phyloP scores from a whole-genome alignment of 768 basidiomycete species.

The Boletus rufocinnamomeus region DNA sequence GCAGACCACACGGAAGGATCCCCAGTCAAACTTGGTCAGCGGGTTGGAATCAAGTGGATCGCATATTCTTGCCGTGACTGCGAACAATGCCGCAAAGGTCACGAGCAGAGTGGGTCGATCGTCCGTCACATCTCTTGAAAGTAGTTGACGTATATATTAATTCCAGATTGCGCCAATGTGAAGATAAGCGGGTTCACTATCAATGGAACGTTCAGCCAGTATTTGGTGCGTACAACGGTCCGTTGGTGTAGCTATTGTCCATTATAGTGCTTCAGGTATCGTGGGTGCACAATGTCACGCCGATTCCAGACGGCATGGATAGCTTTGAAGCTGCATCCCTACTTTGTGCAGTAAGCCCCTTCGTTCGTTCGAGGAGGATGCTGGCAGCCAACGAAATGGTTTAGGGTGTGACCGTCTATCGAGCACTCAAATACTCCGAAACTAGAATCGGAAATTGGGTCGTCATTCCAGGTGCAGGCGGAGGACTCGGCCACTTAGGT shows the following conservation, averaged over 20 bases:
- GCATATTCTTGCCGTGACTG: constrained; percentile 75
- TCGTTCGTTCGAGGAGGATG: too few relatives aligned
- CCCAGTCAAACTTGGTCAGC: constrained; percentile 72
- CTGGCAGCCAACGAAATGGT: not conserved
- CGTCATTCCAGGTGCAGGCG: constrained; percentile 76
- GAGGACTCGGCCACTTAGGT: constrained; percentile 84
- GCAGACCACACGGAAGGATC: constrained; percentile 59
- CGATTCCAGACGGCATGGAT: constrained; percentile 68
- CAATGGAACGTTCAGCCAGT: constrained; percentile 78
- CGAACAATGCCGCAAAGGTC: constrained; percentile 74
- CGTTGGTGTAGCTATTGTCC: constrained; percentile 1
- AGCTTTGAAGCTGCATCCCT: constrained; percentile 73
- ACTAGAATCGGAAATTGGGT: constrained; percentile 72
- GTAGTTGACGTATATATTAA: not conserved
- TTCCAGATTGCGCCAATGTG: constrained; percentile 57
- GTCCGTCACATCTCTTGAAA: not conserved
- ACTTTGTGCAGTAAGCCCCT: constrained; percentile 61
- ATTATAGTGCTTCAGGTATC: constrained; percentile 48
- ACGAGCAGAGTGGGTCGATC: constrained; percentile 64
- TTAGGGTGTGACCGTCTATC: constrained; percentile 83
- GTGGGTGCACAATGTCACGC: constrained; percentile 71
- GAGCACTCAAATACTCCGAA: constrained; percentile 74
- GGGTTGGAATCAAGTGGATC: constrained; percentile 84
- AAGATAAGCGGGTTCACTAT: constrained; percentile 70
- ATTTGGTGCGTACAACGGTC: constrained; percentile 44